Percentiles rank a stretch among this genome's conserved stretches.
phyloP scores from a whole-genome alignment of 2,329 filamentous ascomycete genomes.

The Fusarium sp. region DNA sequence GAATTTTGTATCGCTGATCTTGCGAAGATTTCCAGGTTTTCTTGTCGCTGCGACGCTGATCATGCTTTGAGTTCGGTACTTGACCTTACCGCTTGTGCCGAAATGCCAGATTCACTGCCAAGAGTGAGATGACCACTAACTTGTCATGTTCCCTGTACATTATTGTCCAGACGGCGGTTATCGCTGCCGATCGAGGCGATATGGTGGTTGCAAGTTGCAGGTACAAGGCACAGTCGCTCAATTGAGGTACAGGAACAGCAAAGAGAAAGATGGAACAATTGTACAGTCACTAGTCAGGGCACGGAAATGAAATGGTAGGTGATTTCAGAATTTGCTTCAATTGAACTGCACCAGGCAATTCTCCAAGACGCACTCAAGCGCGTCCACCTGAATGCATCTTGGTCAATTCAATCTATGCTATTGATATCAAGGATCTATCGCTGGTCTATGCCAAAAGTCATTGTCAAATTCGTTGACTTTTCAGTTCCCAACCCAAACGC shows the following conservation, averaged over 20 bases:
- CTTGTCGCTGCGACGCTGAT: not conserved
- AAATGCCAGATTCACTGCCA: constrained; percentile 2
- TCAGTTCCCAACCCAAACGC: constrained; percentile 32
- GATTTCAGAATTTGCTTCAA: constrained; percentile 38
- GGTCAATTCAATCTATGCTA: constrained; percentile 38
- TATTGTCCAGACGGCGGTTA: not conserved
- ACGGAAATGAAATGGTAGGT: too few relatives aligned
- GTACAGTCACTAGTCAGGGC: too few relatives aligned
- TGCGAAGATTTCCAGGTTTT: not conserved
- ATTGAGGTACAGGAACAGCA: too few relatives aligned
- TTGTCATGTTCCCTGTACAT: not conserved
- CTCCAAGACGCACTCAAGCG: constrained; percentile 11
- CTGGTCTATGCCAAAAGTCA: constrained; percentile 41
- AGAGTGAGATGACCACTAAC: constrained; percentile 9
- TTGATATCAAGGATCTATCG: constrained; percentile 45
- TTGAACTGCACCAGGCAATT: constrained; percentile 43
- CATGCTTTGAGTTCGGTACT: constrained; percentile 22
- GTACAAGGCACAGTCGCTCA: not conserved
- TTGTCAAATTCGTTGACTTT: constrained; percentile 38
- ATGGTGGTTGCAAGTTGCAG: not conserved
- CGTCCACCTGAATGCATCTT: constrained; percentile 1
- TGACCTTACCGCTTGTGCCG: not conserved
- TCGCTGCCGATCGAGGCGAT: constrained; percentile 7
- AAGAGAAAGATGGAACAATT: too few relatives aligned
- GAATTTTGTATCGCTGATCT: constrained; percentile 10